Conservation (phyloP, 352 stramenopile species). For the Phytophthora pisi region DNA sequence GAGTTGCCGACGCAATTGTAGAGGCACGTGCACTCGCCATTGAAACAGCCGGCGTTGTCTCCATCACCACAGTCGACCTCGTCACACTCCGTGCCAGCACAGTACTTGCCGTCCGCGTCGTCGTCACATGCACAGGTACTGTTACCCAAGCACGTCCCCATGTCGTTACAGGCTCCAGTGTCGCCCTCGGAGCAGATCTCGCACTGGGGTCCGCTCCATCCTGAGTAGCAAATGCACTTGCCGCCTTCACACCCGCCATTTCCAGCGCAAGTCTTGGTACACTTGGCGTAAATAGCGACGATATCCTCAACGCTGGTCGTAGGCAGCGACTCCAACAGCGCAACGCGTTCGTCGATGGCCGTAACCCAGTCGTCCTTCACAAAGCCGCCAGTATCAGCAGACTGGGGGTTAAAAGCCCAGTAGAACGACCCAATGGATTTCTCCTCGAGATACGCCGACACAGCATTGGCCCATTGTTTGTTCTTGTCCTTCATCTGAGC, state of each 20-base stretch:
- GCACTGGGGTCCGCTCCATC: slow-evolving; percentile 72
- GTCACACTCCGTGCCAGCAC: slow-evolving; percentile 55
- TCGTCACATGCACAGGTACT: slow-evolving; percentile 66
- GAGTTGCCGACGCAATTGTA: slow-evolving; percentile 56
- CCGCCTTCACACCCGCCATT: slow-evolving; percentile 57
- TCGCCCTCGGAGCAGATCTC: slow-evolving; percentile 63
- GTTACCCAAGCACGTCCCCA: slow-evolving; percentile 58
- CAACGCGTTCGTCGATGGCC: slow-evolving; percentile 60
- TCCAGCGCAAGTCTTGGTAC: slow-evolving; percentile 44
- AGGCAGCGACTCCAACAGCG: slow-evolving; percentile 48
- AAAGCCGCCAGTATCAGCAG: slow-evolving; percentile 67
- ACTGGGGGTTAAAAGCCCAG: slow-evolving; percentile 82
- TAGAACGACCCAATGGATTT: slow-evolving; percentile 77
- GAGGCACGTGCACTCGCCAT: slow-evolving; percentile 58
- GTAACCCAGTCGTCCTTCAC: slow-evolving; percentile 76
- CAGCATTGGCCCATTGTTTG: slow-evolving; percentile 56
- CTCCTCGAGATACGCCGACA: slow-evolving; percentile 56
- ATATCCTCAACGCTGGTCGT: slow-evolving; percentile 45
- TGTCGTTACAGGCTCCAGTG: slow-evolving; percentile 53
- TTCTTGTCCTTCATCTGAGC: slow-evolving; percentile 67
- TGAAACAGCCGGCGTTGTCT: slow-evolving; percentile 58
- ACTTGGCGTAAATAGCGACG: slow-evolving; percentile 49
- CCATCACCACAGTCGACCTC: slow-evolving; percentile 51
- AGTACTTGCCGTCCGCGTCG: slow-evolving; percentile 56
- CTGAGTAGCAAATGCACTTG: slow-evolving; percentile 59